A percentile compares a stretch with the other conserved stretches of the same genome.
These are phyloP conservation scores for Hydnomerulius pinastri DNA, from an alignment of 768 basidiomycete genomes.

Conservation along the genomic window DNA sequence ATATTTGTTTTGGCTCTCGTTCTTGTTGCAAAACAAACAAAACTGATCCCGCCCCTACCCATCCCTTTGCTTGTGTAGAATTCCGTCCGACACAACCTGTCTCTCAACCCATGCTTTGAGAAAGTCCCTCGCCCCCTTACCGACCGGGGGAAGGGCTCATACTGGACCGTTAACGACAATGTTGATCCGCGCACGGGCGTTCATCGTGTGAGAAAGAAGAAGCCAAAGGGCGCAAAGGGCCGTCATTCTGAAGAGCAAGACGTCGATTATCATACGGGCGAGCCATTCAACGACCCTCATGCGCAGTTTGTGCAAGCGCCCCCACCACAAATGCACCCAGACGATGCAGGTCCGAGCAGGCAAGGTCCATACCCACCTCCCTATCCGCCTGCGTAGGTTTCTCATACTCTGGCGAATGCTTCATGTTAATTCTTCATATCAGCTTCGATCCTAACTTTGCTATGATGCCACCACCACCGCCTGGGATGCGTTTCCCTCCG, in stretches of 20 bases:
- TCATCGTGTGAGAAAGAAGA: conserved; percentile 87
- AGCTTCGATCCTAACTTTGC: conserved; percentile 78
- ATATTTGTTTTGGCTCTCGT: conserved; percentile 53
- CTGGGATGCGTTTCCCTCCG: conserved; percentile 66
- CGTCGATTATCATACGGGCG: conserved; percentile 62
- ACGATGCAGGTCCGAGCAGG: conserved; percentile 62
- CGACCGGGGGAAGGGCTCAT: conserved; percentile 87
- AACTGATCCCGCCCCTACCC: conserved; percentile 17
- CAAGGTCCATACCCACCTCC: conserved; percentile 62
- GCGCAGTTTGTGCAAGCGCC: conserved; percentile 55
- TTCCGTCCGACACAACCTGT: conserved; percentile 88
- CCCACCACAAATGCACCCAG: conserved; percentile 53
- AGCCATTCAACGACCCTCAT: conserved; percentile 57
- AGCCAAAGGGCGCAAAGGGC: conserved; percentile 57
- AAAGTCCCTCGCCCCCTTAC: conserved; percentile 91
- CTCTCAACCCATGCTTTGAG: conserved; percentile 88
- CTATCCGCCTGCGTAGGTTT: conserved; percentile 52
- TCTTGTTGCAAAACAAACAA: conserved; percentile 28
- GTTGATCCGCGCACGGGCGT: conserved; percentile 89
- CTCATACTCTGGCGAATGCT: not conserved
- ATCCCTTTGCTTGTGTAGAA: conserved; percentile 50
- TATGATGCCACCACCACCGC: conserved; percentile 53
- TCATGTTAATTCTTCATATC: conserved; percentile 15
- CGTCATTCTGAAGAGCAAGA: conserved; percentile 60
- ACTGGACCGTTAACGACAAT: conserved; percentile 91